Percentiles rank a stretch among this genome's conserved stretches.
Conservation (phyloP, 2,329 filamentous ascomycete species). For the Alternaria longipes region DNA sequence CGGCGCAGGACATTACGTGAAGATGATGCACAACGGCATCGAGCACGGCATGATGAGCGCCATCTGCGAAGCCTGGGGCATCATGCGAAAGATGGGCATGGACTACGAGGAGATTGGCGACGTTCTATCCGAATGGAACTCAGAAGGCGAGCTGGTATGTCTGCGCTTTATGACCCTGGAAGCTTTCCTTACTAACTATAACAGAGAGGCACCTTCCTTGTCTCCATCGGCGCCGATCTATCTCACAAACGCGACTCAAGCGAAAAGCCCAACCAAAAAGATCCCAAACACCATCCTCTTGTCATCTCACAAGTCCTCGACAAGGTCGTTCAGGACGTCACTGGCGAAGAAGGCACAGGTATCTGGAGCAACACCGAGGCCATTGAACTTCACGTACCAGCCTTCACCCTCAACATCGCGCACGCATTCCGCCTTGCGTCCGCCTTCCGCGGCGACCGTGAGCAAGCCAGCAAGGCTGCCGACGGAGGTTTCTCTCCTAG, state of each 20-base stretch:
- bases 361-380: constrained; percentile 72
- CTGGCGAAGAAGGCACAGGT: constrained; percentile 72
- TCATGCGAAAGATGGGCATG: constrained; percentile 69
- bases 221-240: constrained; percentile 70
- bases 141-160: constrained; percentile 63
- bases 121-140: constrained; percentile 69
- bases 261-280: constrained; percentile 6
- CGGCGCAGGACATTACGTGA: constrained; percentile 75
- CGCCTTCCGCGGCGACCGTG: constrained; percentile 66
- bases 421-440: constrained; percentile 72
- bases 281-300: constrained; percentile 43
- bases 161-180: not conserved
- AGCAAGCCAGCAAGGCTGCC: constrained; percentile 60
- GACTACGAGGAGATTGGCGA: constrained; percentile 68
- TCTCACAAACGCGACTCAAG: constrained; percentile 59
- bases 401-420: constrained; percentile 69
- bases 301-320: constrained; percentile 71
- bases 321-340: constrained; percentile 75
- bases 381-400: constrained; percentile 68
- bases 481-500: constrained; percentile 54
- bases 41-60: constrained; percentile 76
- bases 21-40: constrained; percentile 80
- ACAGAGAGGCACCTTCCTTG: constrained; percentile 66
- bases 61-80: constrained; percentile 71
- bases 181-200: constrained; percentile 6